phyloP scores from a whole-genome alignment of 2,329 filamentous ascomycete species.

The Fusarium xylarioides region DNA sequence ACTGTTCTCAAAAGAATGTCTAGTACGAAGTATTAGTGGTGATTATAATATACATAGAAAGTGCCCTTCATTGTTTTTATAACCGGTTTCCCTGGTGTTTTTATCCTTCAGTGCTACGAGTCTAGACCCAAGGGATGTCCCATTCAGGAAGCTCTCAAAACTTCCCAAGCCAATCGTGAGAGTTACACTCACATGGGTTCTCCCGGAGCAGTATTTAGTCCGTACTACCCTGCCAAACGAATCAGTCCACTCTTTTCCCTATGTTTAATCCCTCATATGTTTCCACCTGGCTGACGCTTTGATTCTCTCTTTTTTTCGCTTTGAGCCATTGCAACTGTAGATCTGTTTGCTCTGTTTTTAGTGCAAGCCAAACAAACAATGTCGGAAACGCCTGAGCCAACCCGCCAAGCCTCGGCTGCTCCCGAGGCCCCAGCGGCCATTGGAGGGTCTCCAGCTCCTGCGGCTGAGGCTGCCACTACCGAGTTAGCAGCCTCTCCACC shows the following conservation, averaged over 20 bases:
- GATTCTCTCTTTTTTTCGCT: background rate
- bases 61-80: accelerated
- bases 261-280: background rate
- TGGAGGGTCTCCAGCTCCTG: background rate
- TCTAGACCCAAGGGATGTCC: background rate
- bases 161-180: background rate
- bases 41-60: accelerated
- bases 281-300: background rate
- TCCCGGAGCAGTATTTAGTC: background rate
- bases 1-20: accelerated
- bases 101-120: background rate
- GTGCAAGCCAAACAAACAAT: background rate
- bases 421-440: background rate
- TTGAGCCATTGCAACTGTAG: background rate
- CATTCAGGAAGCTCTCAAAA: background rate
- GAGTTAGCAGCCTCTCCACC: background rate
- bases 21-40: accelerated
- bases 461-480: background rate
- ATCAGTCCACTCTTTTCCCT: background rate
- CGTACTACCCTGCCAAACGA: background rate
- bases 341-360: background rate
- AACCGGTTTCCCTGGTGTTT: accelerated
- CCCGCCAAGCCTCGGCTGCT: background rate
- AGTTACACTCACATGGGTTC: background rate
- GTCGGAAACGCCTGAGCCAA: background rate